Conservation (phyloP, 768 basidiomycete genomes). For the Psilocybe sp. region DNA sequence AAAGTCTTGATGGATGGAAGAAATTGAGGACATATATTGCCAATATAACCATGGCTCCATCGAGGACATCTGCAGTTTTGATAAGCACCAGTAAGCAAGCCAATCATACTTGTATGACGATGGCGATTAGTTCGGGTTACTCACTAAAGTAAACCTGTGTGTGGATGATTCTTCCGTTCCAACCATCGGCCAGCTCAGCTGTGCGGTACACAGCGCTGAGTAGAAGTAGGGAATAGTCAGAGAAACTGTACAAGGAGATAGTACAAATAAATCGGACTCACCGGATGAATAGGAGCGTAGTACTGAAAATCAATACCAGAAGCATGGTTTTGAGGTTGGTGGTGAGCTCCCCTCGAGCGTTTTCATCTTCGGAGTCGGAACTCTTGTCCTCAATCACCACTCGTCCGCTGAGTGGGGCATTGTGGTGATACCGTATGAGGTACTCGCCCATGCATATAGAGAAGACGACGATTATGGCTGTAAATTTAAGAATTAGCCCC, state of each 20-base stretch:
- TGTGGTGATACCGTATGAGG: not conserved
- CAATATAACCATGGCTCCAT: conserved; percentile 44
- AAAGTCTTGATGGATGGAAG: conserved; percentile 36
- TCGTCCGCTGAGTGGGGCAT: not conserved
- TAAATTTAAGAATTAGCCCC: not conserved
- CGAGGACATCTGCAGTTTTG: conserved; percentile 37
- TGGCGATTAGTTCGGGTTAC: conserved; percentile 13
- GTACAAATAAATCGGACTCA: conserved; percentile 14
- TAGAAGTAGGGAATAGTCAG: not conserved
- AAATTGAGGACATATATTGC: conserved; percentile 45
- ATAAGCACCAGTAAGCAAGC: not conserved
- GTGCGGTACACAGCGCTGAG: conserved; percentile 47
- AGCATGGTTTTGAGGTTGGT: conserved; percentile 27
- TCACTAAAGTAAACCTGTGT: conserved; percentile 48
- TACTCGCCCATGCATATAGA: not conserved
- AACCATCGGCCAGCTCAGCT: conserved; percentile 47
- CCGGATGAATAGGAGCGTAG: conserved; percentile 51
- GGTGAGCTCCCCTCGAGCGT: conserved; percentile 9
- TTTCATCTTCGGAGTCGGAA: not conserved
- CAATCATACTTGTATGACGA: too few relatives aligned
- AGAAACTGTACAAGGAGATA: not conserved
- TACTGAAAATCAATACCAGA: conserved; percentile 31
- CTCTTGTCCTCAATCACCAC: not conserved
- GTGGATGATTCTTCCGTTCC: conserved; percentile 45
- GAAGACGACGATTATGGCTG: conserved; percentile 6